Conservation (phyloP, 2,329 filamentous ascomycete species). For the Pestalotiopsis fici region DNA sequence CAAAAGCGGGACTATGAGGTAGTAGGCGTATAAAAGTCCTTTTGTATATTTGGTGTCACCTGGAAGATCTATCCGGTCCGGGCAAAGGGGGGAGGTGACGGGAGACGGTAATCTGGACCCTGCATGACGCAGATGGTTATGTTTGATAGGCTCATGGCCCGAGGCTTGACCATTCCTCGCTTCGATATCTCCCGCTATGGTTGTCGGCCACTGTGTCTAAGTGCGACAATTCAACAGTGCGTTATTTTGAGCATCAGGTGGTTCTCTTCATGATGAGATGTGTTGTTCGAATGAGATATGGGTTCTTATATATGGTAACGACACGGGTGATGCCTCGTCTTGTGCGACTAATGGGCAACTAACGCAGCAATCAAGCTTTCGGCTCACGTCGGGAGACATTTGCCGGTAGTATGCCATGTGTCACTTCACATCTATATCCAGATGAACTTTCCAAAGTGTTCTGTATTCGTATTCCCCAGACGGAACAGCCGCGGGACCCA, state of each 20-base stretch:
- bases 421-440: background rate
- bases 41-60: background rate
- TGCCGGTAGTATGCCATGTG: background rate
- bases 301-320: background rate
- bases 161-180: background rate
- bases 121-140: slow-evolving; percentile 1
- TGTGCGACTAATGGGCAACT: background rate
- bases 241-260: background rate
- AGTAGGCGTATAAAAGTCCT: background rate
- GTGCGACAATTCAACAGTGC: background rate
- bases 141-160: background rate
- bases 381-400: background rate
- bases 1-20: background rate
- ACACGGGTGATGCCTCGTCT: background rate
- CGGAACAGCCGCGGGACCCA: background rate
- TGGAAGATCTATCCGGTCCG: no score
- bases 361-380: background rate
- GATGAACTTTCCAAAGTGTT: background rate
- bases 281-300: no score
- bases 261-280: background rate
- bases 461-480: background rate
- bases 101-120: background rate
- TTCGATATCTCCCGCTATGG: slow-evolving; percentile 2
- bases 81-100: background rate
- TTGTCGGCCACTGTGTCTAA: background rate